phyloP scores from a whole-genome alignment of 139 green algal species.

The Microglena sp. region DNA sequence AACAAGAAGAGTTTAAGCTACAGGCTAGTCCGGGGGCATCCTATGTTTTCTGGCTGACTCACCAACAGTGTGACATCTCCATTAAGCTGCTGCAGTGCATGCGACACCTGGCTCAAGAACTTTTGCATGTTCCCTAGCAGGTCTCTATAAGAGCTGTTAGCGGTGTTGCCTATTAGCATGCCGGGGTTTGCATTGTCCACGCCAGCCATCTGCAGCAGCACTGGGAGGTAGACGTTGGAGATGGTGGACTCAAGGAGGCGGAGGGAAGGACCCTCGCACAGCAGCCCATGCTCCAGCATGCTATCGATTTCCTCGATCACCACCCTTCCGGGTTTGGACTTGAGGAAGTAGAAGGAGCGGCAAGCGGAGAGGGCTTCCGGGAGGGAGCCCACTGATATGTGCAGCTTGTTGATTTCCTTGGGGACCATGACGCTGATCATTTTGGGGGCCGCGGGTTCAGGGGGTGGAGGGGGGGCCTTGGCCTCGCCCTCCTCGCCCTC shows the following conservation, averaged over 20 bases:
- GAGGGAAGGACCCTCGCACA: constrained; percentile 44
- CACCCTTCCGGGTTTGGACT: constrained; percentile 15
- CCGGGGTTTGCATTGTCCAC: background rate
- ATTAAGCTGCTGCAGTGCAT: constrained; percentile 58
- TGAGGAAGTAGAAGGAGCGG: constrained; percentile 33
- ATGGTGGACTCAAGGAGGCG: constrained; percentile 47
- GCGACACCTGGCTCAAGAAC: constrained; percentile 51
- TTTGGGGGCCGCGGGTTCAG: background rate
- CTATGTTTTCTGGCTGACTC: background rate
- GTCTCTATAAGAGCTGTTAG: constrained; percentile 34
- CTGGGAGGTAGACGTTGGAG: constrained; percentile 41
- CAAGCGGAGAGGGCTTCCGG: constrained; percentile 10
- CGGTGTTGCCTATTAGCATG: constrained; percentile 7
- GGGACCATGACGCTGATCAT: constrained; percentile 18
- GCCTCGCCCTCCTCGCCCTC: background rate
- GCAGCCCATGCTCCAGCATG: constrained; percentile 43
- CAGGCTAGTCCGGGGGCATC: no score
- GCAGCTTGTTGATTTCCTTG: constrained; percentile 22
- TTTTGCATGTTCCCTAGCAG: constrained; percentile 58
- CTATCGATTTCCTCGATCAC: constrained; percentile 31
- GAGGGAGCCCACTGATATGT: constrained; percentile 17
- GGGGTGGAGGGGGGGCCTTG: background rate
- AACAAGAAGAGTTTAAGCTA: no score
- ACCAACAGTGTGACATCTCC: constrained; percentile 47
- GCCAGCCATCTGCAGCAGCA: constrained; percentile 32